Conservation (phyloP, 1,139 yeast species). For the Suzukiozyma palmioleophila region DNA sequence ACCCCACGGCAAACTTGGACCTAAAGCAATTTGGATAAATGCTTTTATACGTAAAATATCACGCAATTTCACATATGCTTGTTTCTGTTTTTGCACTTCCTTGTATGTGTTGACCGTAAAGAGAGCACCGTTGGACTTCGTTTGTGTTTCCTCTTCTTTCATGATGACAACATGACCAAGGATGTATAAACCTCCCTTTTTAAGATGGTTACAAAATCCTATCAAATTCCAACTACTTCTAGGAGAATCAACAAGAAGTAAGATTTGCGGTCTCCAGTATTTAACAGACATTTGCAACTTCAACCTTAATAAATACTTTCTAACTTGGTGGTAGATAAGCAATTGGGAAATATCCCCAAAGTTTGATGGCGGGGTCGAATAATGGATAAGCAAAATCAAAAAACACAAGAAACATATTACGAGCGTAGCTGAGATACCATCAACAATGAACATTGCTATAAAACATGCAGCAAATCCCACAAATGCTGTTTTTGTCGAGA, state of each 20-base stretch:
- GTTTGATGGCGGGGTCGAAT: constrained; percentile 87
- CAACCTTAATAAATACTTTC: constrained; percentile 78
- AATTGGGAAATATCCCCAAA: constrained; percentile 98
- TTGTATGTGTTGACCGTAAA: constrained; percentile 40
- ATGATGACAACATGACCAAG: constrained; percentile 85
- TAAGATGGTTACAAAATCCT: constrained; percentile 89
- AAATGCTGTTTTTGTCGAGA: constrained; percentile 77
- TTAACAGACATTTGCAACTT: constrained; percentile 86
- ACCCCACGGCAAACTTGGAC: constrained; percentile 93
- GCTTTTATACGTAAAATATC: constrained; percentile 80
- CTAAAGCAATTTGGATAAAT: constrained; percentile 86
- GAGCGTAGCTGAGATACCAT: constrained; percentile 79
- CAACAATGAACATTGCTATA: constrained; percentile 90
- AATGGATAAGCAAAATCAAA: constrained; percentile 76
- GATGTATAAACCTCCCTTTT: constrained; percentile 90
- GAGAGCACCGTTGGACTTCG: constrained; percentile 15
- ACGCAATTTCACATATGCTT: constrained; percentile 80
- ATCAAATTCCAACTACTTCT: constrained; percentile 87
- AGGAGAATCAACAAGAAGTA: constrained; percentile 85
- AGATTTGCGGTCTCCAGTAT: constrained; percentile 95
- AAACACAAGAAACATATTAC: constrained; percentile 63
- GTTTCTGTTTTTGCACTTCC: constrained; percentile 67
- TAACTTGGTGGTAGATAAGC: constrained; percentile 89
- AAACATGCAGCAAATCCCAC: constrained; percentile 67
- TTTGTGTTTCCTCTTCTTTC: constrained; percentile 32